Evolutionary conservation across 495 filamentous ascomycete genomes (phyloP).

Genomic region (Talaromyces borbonicus): DNA sequence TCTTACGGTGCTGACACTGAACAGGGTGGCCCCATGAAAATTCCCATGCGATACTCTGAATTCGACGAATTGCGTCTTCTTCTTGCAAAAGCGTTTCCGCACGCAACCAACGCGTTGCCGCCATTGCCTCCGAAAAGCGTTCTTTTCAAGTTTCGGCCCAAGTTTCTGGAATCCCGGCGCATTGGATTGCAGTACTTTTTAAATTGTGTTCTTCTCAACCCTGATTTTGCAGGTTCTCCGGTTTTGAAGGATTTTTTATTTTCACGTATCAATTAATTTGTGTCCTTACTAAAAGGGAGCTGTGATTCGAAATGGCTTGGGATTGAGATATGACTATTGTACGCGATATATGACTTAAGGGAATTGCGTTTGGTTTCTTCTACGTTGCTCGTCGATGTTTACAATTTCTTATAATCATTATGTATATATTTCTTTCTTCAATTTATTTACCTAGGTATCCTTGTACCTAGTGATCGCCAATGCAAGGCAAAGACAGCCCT

Average conservation of each 20-base stretch:
- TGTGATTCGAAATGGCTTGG: not conserved
- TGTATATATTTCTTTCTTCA: too few species aligned
- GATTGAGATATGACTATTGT: not conserved
- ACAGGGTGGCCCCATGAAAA: slow-evolving; percentile 49
- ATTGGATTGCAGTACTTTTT: slow-evolving; percentile 61
- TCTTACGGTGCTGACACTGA: not conserved
- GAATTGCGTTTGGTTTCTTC: too few species aligned
- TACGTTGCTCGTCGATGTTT: too few species aligned
- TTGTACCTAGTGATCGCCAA: too few species aligned
- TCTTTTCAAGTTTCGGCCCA: slow-evolving; percentile 53
- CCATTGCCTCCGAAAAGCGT: slow-evolving; percentile 60
- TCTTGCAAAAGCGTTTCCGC: slow-evolving; percentile 54
- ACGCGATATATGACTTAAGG: too few species aligned
- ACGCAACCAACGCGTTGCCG: slow-evolving; percentile 54
- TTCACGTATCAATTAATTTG: slow-evolving; percentile 25
- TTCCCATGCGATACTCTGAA: slow-evolving; percentile 64
- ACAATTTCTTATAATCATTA: too few species aligned
- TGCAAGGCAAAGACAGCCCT: too few species aligned
- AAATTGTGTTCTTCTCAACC: slow-evolving; percentile 60
- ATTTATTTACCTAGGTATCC: too few species aligned
- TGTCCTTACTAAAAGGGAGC: too few species aligned
- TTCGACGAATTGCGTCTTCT: slow-evolving; percentile 54
- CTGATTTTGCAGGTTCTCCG: slow-evolving; percentile 57
- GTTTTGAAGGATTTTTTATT: slow-evolving; percentile 67
- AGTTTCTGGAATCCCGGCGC: slow-evolving; percentile 56